Conservation (phyloP, 2,329 filamentous ascomycete species). For the Colletotrichum cereale region DNA sequence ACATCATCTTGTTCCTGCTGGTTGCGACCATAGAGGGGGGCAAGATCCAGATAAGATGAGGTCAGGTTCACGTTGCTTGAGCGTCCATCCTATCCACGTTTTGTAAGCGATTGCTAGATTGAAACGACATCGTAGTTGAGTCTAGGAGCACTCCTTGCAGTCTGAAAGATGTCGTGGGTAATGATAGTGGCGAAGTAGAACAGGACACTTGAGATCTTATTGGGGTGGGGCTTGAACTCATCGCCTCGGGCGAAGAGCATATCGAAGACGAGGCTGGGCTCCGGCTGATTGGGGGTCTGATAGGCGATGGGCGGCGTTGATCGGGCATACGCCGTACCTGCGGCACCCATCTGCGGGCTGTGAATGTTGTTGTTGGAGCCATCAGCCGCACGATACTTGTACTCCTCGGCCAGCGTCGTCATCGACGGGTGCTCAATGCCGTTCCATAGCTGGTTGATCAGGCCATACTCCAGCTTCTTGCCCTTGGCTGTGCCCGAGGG, state of each 20-base stretch:
- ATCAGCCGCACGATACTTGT: slow-evolving; percentile 42
- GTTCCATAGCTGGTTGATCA: slow-evolving; percentile 42
- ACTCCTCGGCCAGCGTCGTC: slow-evolving; percentile 37
- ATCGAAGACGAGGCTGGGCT: slow-evolving; percentile 42
- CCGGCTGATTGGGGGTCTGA: slow-evolving; percentile 40
- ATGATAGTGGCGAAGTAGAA: slow-evolving; percentile 65
- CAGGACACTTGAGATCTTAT: slow-evolving; percentile 59
- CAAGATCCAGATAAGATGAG: slow-evolving; percentile 61
- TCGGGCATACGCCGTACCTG: slow-evolving; percentile 40
- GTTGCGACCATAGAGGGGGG: slow-evolving; percentile 66
- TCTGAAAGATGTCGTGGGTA: slow-evolving; percentile 64
- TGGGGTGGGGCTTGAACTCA: slow-evolving; percentile 47
- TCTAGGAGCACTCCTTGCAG: slow-evolving; percentile 16
- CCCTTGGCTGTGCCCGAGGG: slow-evolving; percentile 37
- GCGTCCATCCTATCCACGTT: slow-evolving; percentile 45
- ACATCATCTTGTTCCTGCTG: slow-evolving; percentile 62
- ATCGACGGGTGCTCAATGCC: slow-evolving; percentile 42
- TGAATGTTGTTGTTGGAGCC: slow-evolving; percentile 42
- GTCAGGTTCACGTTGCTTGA: slow-evolving; percentile 48
- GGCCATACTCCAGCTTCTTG: slow-evolving; percentile 37
- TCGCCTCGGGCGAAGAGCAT: slow-evolving; percentile 40
- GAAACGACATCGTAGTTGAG: slow-evolving; percentile 32
- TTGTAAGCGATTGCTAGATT: neutral
- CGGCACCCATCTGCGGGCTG: slow-evolving; percentile 39
- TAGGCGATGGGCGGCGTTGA: slow-evolving; percentile 37